phyloP scores from a whole-genome alignment of 2,329 filamentous ascomycete genomes.

The Cercospora nicotianae region DNA sequence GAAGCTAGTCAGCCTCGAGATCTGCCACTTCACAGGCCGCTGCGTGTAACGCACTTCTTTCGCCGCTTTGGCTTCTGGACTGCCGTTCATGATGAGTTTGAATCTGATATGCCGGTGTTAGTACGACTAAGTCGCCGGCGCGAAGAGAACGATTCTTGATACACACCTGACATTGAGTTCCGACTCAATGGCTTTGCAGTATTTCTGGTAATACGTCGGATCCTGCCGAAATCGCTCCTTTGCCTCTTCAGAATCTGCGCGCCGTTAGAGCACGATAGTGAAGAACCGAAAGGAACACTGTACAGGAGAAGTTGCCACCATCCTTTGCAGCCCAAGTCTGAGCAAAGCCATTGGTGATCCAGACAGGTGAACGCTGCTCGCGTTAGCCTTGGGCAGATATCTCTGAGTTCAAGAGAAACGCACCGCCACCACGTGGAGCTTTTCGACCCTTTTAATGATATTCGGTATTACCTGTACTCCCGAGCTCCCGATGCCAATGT shows the following conservation, averaged over 20 bases:
- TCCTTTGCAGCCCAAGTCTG: neutral
- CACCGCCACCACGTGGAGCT: neutral
- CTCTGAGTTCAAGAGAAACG: neutral
- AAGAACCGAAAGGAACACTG: neutral
- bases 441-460: neutral
- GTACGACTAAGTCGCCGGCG: neutral
- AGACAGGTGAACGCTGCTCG: neutral
- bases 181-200: neutral
- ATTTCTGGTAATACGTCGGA: neutral
- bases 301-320: neutral
- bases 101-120: neutral
- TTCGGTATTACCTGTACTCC: neutral
- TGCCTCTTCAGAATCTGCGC: neutral
- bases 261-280: neutral
- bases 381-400: neutral
- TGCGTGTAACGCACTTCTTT: neutral
- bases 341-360: neutral
- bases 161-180: neutral
- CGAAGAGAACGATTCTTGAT: neutral
- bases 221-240: neutral
- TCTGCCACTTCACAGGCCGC: neutral
- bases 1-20: neutral
- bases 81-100: neutral
- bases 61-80: neutral
- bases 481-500: neutral